Evolutionary conservation across 73 alveolate genomes (phyloP).

Genomic region (Paramecium sexaurelia): DNA sequence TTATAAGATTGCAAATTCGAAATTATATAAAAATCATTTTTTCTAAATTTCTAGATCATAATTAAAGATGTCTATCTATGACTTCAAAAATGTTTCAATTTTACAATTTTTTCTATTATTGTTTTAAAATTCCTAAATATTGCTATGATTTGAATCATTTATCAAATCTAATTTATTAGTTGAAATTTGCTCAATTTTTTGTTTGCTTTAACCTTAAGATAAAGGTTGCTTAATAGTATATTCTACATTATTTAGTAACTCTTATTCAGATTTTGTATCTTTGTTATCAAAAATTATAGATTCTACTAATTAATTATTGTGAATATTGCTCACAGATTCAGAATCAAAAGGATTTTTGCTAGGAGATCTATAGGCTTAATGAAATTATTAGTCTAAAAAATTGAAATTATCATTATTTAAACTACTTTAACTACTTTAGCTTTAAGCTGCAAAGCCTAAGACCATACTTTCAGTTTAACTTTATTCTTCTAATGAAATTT

Average conservation of each 20-base stretch:
- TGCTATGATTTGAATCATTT: not conserved
- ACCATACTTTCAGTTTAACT: not conserved
- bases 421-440: not conserved
- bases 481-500: not conserved
- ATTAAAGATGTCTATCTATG: not conserved
- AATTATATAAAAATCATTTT: not conserved
- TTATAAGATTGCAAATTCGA: too few species aligned
- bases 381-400: not conserved
- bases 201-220: not conserved
- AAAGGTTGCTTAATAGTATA: not conserved
- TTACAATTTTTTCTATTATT: not conserved
- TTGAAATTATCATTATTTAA: not conserved
- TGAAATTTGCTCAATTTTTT: not conserved
- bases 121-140: not conserved
- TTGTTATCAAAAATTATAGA: not conserved
- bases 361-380: not conserved
- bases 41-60: not conserved
- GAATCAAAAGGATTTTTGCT: not conserved
- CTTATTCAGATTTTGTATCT: not conserved
- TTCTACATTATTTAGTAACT: not conserved
- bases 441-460: not conserved
- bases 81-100: not conserved
- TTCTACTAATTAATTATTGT: not conserved
- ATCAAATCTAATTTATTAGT: not conserved
- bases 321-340: not conserved